A percentile compares a stretch with the other conserved stretches of the same genome.
These are phyloP conservation scores for Melampsora larici-populina DNA, from an alignment of 1,284 basidiomycete genomes.

Conservation along the genomic window DNA sequence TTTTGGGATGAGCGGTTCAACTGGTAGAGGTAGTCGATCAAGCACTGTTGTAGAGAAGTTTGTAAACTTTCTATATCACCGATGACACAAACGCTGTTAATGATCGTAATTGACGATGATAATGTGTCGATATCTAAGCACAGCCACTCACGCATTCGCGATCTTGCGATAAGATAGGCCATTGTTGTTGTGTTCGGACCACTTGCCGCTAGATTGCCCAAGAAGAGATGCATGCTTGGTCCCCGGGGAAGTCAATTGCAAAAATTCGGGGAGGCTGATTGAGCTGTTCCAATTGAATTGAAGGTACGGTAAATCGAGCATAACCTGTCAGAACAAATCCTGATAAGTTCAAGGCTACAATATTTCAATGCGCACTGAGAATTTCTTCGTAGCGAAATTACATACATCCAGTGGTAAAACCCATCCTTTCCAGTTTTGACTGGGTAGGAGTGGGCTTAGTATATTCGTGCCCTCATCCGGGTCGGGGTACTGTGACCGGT, in stretches of 20 bases:
- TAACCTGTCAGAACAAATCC: neutral
- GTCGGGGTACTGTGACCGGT: constrained; percentile 36
- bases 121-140: neutral
- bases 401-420: constrained; percentile 33
- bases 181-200: constrained; percentile 19
- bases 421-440: constrained; percentile 36
- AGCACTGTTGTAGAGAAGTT: constrained; percentile 28
- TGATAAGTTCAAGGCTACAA: neutral
- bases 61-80: constrained; percentile 26
- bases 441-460: constrained; percentile 1
- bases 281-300: constrained; percentile 25
- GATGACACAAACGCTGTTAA: neutral
- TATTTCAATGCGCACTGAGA: neutral
- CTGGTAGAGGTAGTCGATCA: constrained; percentile 24
- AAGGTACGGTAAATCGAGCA: constrained; percentile 29
- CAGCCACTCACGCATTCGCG: constrained; percentile 20
- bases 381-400: neutral
- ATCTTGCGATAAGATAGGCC: constrained; percentile 23
- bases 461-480: constrained; percentile 12
- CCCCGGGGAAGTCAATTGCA: constrained; percentile 29
- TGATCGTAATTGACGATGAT: no score
- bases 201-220: constrained; percentile 22
- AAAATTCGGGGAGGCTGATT: constrained; percentile 17
- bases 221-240: constrained; percentile 12
- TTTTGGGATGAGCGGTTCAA: constrained; percentile 15